Conservation (phyloP, 2,329 filamentous ascomycete genomes). For the Dactylellina leptospora region DNA sequence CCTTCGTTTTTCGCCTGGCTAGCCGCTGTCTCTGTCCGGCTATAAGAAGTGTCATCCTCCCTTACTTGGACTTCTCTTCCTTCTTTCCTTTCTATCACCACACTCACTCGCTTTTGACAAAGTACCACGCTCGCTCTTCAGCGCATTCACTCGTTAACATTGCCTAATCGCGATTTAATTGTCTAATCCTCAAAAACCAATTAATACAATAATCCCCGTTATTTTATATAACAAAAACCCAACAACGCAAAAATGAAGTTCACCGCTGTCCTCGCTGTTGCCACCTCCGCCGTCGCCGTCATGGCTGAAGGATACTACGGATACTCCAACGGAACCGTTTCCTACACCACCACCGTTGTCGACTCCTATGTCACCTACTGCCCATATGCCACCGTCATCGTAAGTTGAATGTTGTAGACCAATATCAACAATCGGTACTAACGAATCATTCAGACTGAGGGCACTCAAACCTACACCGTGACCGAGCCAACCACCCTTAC, state of each 20-base stretch:
- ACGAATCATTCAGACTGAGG: conserved; percentile 11
- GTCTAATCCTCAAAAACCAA: conserved; percentile 32
- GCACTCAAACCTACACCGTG: conserved; percentile 36
- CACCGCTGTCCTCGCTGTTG: conserved; percentile 44
- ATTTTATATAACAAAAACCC: conserved; percentile 50
- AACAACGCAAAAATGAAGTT: conserved; percentile 53
- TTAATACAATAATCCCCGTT: conserved; percentile 45
- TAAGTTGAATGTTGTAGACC: background rate
- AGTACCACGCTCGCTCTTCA: conserved; percentile 54
- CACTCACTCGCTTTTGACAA: conserved; percentile 54
- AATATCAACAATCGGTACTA: background rate
- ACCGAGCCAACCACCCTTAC: conserved; percentile 48
- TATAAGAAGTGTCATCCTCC: conserved; percentile 53
- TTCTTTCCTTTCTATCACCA: conserved; percentile 51
- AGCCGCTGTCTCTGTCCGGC: conserved; percentile 26
- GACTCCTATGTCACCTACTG: conserved; percentile 48
- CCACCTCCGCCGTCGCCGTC: conserved; percentile 37
- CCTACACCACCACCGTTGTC: conserved; percentile 47
- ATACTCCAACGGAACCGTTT: conserved; percentile 32
- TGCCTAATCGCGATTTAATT: conserved; percentile 50
- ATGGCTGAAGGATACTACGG: conserved; percentile 25
- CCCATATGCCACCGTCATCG: conserved; percentile 15
- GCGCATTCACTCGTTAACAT: conserved; percentile 54
- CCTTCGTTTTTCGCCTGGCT: conserved; percentile 8
- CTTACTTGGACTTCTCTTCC: conserved; percentile 36